phyloP scores from a whole-genome alignment of 805 yeast species.

The Metschnikowia gruessii region DNA sequence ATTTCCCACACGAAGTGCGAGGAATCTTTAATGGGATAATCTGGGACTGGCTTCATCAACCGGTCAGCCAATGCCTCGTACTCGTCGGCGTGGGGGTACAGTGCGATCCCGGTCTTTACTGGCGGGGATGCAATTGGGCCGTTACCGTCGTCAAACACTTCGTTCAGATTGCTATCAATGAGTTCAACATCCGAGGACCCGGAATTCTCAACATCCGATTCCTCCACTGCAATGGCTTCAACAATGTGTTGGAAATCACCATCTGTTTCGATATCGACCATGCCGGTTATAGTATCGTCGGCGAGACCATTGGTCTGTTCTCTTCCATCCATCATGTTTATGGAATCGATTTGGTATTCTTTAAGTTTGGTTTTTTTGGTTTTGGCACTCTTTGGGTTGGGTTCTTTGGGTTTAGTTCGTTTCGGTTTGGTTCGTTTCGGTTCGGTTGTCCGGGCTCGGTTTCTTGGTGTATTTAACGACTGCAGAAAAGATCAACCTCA shows the following conservation, averaged over 20 bases:
- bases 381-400: too few relatives aligned
- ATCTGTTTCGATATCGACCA: slow-evolving; percentile 1
- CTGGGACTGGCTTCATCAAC: slow-evolving; percentile 38
- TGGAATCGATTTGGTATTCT: neutral
- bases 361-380: too few relatives aligned
- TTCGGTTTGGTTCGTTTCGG: too few relatives aligned
- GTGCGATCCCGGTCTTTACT: neutral
- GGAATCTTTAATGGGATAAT: slow-evolving; percentile 37
- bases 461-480: neutral
- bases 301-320: neutral
- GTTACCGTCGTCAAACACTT: neutral
- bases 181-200: slow-evolving; percentile 15
- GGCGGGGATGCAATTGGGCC: neutral
- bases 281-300: neutral
- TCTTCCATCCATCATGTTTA: slow-evolving; percentile 1
- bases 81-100: slow-evolving; percentile 31
- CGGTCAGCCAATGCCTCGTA: slow-evolving; percentile 25
- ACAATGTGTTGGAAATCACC: neutral
- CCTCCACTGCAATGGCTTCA: slow-evolving; percentile 4
- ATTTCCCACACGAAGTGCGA: slow-evolving; percentile 49
- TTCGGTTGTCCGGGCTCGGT: too few relatives aligned
- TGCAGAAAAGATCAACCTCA: too few relatives aligned
- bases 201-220: slow-evolving; percentile 21
- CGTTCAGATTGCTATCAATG: slow-evolving; percentile 16
- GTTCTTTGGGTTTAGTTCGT: too few relatives aligned